phyloP scores from a whole-genome alignment of 2,329 filamentous ascomycete species.

The Aspergillus quadricinctus region DNA sequence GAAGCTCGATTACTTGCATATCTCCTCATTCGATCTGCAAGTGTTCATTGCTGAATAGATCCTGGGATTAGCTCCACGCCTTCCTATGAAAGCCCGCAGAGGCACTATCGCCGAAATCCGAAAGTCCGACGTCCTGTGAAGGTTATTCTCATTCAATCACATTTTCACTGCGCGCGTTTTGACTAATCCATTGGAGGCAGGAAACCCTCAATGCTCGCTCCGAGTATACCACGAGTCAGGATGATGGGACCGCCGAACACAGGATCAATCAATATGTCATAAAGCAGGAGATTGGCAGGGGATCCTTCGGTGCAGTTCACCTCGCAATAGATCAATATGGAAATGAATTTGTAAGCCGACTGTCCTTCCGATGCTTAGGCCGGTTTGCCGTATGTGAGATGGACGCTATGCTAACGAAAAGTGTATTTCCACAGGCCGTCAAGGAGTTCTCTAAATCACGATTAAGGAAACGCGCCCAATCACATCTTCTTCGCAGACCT shows the following conservation, averaged over 20 bases:
- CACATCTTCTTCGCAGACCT: constrained; percentile 71
- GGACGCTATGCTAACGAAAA: constrained; percentile 11
- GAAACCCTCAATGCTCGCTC: constrained; percentile 90
- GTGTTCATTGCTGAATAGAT: constrained; percentile 9
- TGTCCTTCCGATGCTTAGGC: not conserved
- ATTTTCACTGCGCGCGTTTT: not conserved
- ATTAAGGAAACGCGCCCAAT: constrained; percentile 83
- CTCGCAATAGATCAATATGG: constrained; percentile 86
- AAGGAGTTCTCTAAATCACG: constrained; percentile 97
- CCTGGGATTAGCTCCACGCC: constrained; percentile 48
- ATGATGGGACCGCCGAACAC: constrained; percentile 75
- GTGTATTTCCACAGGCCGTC: constrained; percentile 61
- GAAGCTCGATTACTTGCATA: not conserved
- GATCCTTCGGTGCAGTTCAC: constrained; percentile 92
- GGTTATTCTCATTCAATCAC: constrained; percentile 32
- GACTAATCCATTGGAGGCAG: constrained; percentile 39
- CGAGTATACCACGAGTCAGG: constrained; percentile 78
- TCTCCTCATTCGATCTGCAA: not conserved
- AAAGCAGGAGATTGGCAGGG: constrained; percentile 90
- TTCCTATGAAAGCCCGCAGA: constrained; percentile 58
- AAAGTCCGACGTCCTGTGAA: constrained; percentile 61
- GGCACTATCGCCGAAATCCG: constrained; percentile 60
- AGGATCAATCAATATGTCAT: constrained; percentile 94
- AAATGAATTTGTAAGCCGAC: constrained; percentile 74
- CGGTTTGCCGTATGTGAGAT: constrained; percentile 1